Conservation (phyloP, 106 monocot species). For the Triglochin maritima region DNA sequence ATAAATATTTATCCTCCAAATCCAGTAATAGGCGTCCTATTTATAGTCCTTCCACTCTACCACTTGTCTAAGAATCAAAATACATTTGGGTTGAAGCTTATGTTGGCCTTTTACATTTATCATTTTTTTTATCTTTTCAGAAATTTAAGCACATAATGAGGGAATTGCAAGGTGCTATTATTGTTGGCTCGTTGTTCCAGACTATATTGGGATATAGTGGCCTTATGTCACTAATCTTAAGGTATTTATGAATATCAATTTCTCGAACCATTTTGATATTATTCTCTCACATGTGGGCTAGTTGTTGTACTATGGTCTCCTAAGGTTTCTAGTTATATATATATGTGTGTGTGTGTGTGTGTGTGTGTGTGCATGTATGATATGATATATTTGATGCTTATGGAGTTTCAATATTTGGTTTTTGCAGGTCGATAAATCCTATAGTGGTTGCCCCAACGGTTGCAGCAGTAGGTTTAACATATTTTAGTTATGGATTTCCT, state of each 20-base stretch:
- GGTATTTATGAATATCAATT: constrained; percentile 27
- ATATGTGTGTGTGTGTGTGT: too few relatives aligned
- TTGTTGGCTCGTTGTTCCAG: constrained; percentile 86
- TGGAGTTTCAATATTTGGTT: background rate
- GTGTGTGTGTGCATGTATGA: too few relatives aligned
- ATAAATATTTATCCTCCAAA: too few relatives aligned
- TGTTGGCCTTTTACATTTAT: background rate
- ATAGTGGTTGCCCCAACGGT: constrained; percentile 92
- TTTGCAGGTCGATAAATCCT: constrained; percentile 87
- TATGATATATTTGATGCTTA: too few relatives aligned
- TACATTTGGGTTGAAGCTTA: background rate
- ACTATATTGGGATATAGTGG: constrained; percentile 89
- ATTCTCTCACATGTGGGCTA: too few relatives aligned
- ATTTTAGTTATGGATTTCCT: constrained; percentile 97
- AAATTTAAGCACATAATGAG: constrained; percentile 97
- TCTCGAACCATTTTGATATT: background rate
- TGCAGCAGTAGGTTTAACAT: constrained; percentile 80
- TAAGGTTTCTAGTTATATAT: too few relatives aligned
- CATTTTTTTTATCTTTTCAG: constrained; percentile 35
- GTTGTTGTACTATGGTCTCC: too few relatives aligned
- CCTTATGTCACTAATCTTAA: constrained; percentile 86
- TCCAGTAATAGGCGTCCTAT: too few relatives aligned
- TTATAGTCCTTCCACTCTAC: too few relatives aligned
- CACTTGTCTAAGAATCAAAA: too few relatives aligned
- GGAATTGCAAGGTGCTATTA: constrained; percentile 93